phyloP scores from a whole-genome alignment of 2,329 filamentous ascomycete genomes.

The Sporothrix pseudoabietina region DNA sequence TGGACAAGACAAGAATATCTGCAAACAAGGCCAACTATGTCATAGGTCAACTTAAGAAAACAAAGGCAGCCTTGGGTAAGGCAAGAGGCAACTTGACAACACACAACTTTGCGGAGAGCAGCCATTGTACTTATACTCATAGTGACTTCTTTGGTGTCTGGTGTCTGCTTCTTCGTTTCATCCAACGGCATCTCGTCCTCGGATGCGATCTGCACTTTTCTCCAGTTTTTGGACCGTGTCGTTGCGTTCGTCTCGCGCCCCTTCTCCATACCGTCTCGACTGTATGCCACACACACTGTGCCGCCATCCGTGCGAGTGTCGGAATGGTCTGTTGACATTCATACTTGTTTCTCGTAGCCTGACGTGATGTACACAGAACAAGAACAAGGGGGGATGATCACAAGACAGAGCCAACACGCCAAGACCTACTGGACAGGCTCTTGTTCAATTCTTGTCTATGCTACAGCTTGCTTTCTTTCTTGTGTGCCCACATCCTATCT shows the following conservation, averaged over 20 bases:
- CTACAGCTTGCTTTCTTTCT: not conserved
- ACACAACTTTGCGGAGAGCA: not conserved
- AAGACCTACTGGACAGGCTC: not conserved
- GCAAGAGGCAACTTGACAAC: not conserved
- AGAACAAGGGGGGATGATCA: not conserved
- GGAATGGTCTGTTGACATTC: not conserved
- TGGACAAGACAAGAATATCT: not conserved
- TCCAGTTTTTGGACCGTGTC: constrained; percentile 5
- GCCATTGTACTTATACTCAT: not conserved
- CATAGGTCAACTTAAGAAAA: not conserved
- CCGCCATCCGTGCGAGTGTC: not conserved
- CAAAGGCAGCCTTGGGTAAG: not conserved
- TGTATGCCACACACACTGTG: constrained; percentile 13
- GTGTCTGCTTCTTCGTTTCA: not conserved
- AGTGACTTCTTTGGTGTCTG: not conserved
- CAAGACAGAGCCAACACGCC: not conserved
- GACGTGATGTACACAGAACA: constrained; percentile 7
- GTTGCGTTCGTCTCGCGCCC: not conserved
- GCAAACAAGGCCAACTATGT: constrained; percentile 3
- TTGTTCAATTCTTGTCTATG: not conserved
- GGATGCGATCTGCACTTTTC: constrained; percentile 7
- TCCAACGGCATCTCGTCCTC: not conserved
- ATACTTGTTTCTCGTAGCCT: constrained; percentile 15
- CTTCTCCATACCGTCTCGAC: constrained; percentile 6
- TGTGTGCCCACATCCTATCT: not conserved